Evolutionary conservation across 164 flowering plant species (phyloP).

Genomic region (Platanus orientalis): DNA sequence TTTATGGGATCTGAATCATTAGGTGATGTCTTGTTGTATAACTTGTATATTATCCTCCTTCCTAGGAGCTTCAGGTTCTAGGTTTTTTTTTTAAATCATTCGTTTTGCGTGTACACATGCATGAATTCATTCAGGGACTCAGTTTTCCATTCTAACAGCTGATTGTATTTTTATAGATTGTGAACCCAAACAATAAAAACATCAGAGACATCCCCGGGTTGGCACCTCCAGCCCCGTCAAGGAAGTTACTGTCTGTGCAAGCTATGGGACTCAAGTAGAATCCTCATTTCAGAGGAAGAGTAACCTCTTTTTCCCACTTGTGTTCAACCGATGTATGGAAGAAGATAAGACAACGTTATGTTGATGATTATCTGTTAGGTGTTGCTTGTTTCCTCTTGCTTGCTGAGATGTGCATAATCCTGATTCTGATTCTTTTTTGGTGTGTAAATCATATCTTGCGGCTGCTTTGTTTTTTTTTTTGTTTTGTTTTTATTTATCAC

Average conservation of each 20-base stretch:
- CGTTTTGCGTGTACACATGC: too few species aligned
- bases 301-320: not conserved
- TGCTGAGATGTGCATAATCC: constrained; percentile 36
- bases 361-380: not conserved
- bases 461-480: not conserved
- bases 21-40: too few species aligned
- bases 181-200: constrained; percentile 75
- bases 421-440: constrained; percentile 4
- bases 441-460: constrained; percentile 26
- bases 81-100: too few species aligned
- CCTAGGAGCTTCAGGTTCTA: too few species aligned
- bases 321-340: not conserved
- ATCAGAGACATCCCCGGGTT: constrained; percentile 89
- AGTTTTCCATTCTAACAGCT: not conserved
- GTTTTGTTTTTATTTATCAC: too few species aligned
- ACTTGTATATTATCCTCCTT: too few species aligned
- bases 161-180: constrained; percentile 41
- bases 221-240: constrained; percentile 86
- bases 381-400: constrained; percentile 9
- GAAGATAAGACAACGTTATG: not conserved
- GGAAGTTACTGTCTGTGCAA: constrained; percentile 52
- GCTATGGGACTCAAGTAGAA: constrained; percentile 8
- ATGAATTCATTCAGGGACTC: too few species aligned
- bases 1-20: too few species aligned
- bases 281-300: not conserved